These are phyloP conservation scores for Lactarius sp. DNA, from an alignment of 768 basidiomycete species.

Conservation along the genomic window DNA sequence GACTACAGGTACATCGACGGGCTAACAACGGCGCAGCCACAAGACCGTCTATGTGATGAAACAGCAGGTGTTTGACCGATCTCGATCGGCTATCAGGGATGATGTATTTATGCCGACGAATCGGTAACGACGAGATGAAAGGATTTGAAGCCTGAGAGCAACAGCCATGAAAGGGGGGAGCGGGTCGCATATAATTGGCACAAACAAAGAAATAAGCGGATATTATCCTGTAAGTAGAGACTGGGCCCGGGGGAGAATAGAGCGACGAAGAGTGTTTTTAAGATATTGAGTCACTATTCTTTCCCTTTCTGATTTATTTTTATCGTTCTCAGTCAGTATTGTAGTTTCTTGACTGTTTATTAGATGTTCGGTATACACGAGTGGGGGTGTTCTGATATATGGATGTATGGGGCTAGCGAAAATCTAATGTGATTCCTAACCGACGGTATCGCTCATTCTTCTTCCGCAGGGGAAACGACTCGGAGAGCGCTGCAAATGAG, in stretches of 20 bases:
- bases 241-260: no score
- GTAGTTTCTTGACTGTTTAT: not conserved
- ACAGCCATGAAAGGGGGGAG: not conserved
- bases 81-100: no score
- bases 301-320: not conserved
- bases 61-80: no score
- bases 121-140: not conserved
- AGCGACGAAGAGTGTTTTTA: not conserved
- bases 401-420: not conserved
- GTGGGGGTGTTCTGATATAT: not conserved
- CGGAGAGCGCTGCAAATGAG: not conserved
- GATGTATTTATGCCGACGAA: no score
- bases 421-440: not conserved
- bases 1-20: no score
- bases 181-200: slow-evolving; percentile 6
- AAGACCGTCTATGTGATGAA: no score
- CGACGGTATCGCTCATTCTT: slow-evolving; percentile 1
- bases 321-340: not conserved
- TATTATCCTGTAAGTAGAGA: slow-evolving; percentile 7
- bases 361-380: slow-evolving; percentile 1
- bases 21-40: no score
- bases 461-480: not conserved
- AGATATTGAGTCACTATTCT: not conserved
- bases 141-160: not conserved
- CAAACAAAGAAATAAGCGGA: not conserved